Base-by-base conservation (phyloP, 1,284 basidiomycete species). In the Caloboletus inedulis region DNA sequence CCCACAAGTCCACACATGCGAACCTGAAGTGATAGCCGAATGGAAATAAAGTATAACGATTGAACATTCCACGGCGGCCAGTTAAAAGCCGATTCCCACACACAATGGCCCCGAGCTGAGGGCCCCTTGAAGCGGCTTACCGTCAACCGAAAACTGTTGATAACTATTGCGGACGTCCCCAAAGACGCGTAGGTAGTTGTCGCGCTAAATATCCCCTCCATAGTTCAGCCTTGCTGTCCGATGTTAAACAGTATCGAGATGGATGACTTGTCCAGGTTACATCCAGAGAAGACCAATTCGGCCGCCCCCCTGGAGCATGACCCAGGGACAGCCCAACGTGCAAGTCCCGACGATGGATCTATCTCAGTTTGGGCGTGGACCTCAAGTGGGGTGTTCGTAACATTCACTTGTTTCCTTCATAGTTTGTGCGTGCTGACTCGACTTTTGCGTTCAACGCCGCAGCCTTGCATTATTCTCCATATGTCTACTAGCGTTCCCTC, bases 401-500 rank as follows among this genome's bases (percentile, higher is more conserved):
- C 44, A 33, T 16, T 45, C 0, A 16, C 21, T 35, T 30, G 14
- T 33, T 30, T 40, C 25, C 47, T 19, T 27, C 40, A 8, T 23
- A 13, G 18, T 49, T 23, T n/a, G 27, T 18, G 35, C 23, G 4
- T 29, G 14, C 37, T 56, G 23, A 63, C 45, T 34, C 39, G 8
- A 41, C 43, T 43, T 40, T 49, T 18, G 35, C 19, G 6, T 35
- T 18, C 44, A 43, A 46, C 31, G n/a, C 53, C 43, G 12, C 59
- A 81, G 80, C 48, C 61, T 82, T 23, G 61, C 74, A 30, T 29
- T 72, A 19, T 66, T 77, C 39, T 72, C 79, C 47, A 55, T 72
- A 55, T 73, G 75, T 59, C 70, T 87, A 49, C 68, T 76, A 4
- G 61, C 78, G n/a, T 82, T 75, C 51, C 86, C 86, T 52, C 77